A percentile compares a stretch with the other conserved stretches of the same genome.
These are phyloP conservation scores for Anthracocystis walkeri DNA, from an alignment of 1,284 basidiomycete genomes.

Conservation along the genomic window DNA sequence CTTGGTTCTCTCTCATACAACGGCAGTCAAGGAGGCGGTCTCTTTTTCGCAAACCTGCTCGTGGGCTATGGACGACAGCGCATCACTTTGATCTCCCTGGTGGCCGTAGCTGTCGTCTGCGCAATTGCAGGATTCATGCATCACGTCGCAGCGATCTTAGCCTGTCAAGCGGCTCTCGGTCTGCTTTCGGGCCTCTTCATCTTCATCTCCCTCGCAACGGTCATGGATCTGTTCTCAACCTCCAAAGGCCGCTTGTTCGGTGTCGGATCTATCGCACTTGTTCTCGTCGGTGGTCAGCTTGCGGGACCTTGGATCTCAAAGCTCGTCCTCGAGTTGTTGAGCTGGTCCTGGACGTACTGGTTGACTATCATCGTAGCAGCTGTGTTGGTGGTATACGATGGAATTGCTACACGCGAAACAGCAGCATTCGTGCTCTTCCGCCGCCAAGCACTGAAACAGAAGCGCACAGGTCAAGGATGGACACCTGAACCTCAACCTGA, in stretches of 20 bases:
- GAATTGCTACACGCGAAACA: slow-evolving; percentile 32
- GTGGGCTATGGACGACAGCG: slow-evolving; percentile 42
- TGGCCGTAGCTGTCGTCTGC: slow-evolving; percentile 28
- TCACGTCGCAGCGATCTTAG: slow-evolving; percentile 18
- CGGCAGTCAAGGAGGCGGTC: slow-evolving; percentile 46
- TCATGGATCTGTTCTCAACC: slow-evolving; percentile 48
- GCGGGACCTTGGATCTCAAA: slow-evolving; percentile 55
- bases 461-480: slow-evolving; percentile 32
- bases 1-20: slow-evolving; percentile 42
- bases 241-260: slow-evolving; percentile 32
- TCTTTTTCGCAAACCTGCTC: slow-evolving; percentile 43
- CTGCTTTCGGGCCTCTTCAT: slow-evolving; percentile 30
- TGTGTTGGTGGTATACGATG: slow-evolving; percentile 37
- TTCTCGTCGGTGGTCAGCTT: slow-evolving; percentile 29
- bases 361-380: slow-evolving; percentile 38
- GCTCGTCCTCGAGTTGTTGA: slow-evolving; percentile 22
- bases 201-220: slow-evolving; percentile 31
- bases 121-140: slow-evolving; percentile 46
- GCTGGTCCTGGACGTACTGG: slow-evolving; percentile 58
- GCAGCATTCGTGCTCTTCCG: slow-evolving; percentile 41
- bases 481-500: slow-evolving; percentile 48
- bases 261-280: slow-evolving; percentile 20
- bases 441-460: slow-evolving; percentile 26
- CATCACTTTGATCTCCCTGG: slow-evolving; percentile 25
- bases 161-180: slow-evolving; percentile 30